These are phyloP conservation scores for Hemileccinum impolitum DNA, from an alignment of 768 basidiomycete genomes.

Conservation along the genomic window DNA sequence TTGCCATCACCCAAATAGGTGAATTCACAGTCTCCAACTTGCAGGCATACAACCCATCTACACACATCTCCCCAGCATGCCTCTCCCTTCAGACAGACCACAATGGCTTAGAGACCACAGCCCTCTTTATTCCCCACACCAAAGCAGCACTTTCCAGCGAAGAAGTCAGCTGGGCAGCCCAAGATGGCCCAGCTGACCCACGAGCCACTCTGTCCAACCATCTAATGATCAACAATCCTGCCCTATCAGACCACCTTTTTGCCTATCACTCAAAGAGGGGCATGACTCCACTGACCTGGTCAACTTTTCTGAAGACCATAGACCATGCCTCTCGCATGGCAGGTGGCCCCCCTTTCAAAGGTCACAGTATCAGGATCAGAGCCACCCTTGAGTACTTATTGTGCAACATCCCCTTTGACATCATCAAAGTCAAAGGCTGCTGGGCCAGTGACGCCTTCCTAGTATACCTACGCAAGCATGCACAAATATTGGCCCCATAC, in stretches of 20 bases:
- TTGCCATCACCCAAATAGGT: too few species aligned
- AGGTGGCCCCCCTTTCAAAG: neutral
- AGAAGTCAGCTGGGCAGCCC: neutral
- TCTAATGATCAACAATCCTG: neutral
- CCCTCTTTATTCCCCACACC: neutral
- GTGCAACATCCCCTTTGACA: neutral
- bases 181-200: neutral
- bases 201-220: neutral
- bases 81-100: too few species aligned
- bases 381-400: neutral
- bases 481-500: neutral
- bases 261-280: too few species aligned
- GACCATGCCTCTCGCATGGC: too few species aligned
- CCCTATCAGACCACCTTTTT: neutral
- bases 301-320: too few species aligned
- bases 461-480: neutral
- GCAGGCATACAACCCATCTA: too few species aligned
- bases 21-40: too few species aligned
- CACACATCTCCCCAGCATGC: too few species aligned
- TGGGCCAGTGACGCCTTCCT: neutral
- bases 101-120: neutral
- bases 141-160: neutral
- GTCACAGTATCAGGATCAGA: neutral
- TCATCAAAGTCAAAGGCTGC: neutral
- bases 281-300: too few species aligned